Base-by-base conservation (phyloP, 345 rosid genomes). In the Linum tenue region DNA sequence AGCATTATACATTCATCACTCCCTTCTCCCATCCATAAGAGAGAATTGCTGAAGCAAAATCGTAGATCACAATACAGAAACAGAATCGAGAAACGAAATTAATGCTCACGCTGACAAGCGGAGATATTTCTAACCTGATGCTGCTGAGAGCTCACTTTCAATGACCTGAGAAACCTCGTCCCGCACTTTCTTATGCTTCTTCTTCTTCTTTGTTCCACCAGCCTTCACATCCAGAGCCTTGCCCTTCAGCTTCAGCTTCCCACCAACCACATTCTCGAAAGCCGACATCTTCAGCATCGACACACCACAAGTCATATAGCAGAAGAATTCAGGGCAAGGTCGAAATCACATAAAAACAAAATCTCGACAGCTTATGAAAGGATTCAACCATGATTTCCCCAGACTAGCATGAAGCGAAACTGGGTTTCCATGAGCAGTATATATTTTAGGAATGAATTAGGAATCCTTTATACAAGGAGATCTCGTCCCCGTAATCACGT, bases 201-300 rank as follows among this genome's bases (percentile, higher is more conserved):
- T 87, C 68, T 92, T 88, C 85, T 85, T 92, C 80, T 81, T 92
- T 37, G 85, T 68, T 5, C 96, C 96, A 60, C 89, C 96, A 64
- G 90, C 84, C 75, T 89, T 88, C 73, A 94, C 95, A 66, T 88
- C 91, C 65, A 94, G 78, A n/a, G 97, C 89, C 64, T 94, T 94
- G 2, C 97, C 97, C 79, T 94, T 94, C 6, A 94, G 86, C 82
- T 94, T 90, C 69, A 94, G 76, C 81, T 90, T 90, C 68, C 97
- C 96, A 64, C 89, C 89, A 35, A 90, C 82, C 3, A 88, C 80
- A 56, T 84, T 86, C 16, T 90, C 92, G 67, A 81, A 94, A 5
- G 68, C 77, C 2, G 97, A 92, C 99, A 90, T 90, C 56, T 70
- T 37, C 38, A 48, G 9, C 14, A 15, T 48, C 14, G 31, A 22